Base-by-base conservation (phyloP, 371 early-diverging fungal species). In the Smittium culicis region DNA sequence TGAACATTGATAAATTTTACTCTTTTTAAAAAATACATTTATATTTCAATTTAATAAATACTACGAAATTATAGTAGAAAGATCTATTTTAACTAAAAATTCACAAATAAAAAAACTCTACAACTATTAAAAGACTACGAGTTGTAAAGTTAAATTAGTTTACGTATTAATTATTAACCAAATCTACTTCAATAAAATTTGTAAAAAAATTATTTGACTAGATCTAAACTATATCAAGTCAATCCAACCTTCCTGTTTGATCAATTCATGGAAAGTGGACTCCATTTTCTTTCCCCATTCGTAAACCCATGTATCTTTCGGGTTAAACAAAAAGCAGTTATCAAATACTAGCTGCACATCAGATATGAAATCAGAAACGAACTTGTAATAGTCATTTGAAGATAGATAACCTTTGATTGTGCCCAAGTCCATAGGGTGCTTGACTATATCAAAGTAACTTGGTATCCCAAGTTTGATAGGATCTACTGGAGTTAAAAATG, bases 401-500 rank as follows among this genome's bases (percentile, higher is more conserved):
- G 68, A 74, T 5, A 92, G 68, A 45, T 93, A 93, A 66, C 79
- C 79, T 69, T 92, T 91, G 28, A 96, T 85, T 0, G 99, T 99
- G 11, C 88, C 85, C n/a, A 99, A 73, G 71, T 99, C 99, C 98
- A 99, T 99, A 0, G 99, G 99, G 63, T 87, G 77, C 74, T 90
- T 93, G 76, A 99, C 86, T 56, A 92, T 85, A 5, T 83, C 83
- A 31, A 82, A 78, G 72, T 94, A 94, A 3, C 88, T 87, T 5
- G 89, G 90, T 32, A 89, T 87, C 58, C 86, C 86, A 24, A 96
- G 80, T 57, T 83, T 84, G 34, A 94, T 80, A 45, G 93, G 90
- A 76, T 99, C 98, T 1, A 99, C 99, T 0, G 99, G 99, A 57
- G 84, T 79, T 27, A 92, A 75, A 71, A 98, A 98, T 1, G 91